Conservation (phyloP, 768 basidiomycete species). For the Agaricus subrufescens region DNA sequence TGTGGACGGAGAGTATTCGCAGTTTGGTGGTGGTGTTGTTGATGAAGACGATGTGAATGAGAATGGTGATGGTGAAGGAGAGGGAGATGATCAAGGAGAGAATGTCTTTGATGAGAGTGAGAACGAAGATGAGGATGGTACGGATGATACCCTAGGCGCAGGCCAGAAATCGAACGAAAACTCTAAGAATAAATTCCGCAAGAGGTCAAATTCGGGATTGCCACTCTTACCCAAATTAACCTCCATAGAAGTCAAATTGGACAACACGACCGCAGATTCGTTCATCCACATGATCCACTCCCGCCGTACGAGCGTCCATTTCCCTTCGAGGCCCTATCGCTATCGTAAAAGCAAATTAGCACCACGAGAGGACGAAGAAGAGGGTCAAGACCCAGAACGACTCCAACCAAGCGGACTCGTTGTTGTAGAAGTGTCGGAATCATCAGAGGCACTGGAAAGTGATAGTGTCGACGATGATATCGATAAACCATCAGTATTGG, state of each 20-base stretch:
- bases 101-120: neutral
- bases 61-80: neutral
- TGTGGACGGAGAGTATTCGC: conserved; percentile 8
- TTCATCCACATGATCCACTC: conserved; percentile 34
- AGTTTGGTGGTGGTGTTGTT: conserved; percentile 13
- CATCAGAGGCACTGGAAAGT: neutral
- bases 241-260: conserved; percentile 33
- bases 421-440: neutral
- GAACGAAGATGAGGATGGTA: neutral
- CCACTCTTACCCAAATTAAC: conserved; percentile 25
- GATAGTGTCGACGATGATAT: neutral
- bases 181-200: conserved; percentile 10
- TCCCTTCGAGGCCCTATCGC: conserved; percentile 4
- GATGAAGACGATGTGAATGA: neutral
- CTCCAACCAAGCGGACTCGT: neutral
- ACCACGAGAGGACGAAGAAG: neutral
- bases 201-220: conserved; percentile 19
- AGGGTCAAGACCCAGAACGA: neutral
- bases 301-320: conserved; percentile 14
- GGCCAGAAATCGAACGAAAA: neutral
- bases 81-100: neutral
- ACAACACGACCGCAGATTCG: conserved; percentile 24
- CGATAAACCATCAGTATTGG: conserved; percentile 7
- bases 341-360: neutral
- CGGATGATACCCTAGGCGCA: neutral